Base-by-base conservation (phyloP, 306 rosid genomes). In the Begonia masoniana region DNA sequence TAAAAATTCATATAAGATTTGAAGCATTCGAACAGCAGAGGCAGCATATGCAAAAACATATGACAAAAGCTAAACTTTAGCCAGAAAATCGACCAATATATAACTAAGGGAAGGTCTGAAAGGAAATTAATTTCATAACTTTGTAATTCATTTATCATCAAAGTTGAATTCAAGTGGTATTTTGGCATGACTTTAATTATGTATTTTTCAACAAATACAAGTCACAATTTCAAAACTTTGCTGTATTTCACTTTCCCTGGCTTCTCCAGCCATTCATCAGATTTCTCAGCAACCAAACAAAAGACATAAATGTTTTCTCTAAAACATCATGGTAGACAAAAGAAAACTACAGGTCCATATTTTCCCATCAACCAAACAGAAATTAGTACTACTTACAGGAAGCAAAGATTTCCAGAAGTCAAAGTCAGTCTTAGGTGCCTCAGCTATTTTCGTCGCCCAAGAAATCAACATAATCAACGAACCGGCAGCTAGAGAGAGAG, bases 401-500 rank as follows among this genome's bases (percentile, higher is more conserved):
- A 86, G 79, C 74, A 91, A 62, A 62, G 82, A 68, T 82, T 91
- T 91, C 99, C 99, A 91, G 50, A 91, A 91, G 21, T 91, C 96
- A 39, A 79, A 46, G 77, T 91, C 99, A 9, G 88, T 81, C 78
- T 85, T 85, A 5, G 97, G 97, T 0, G 92, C 68, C 74, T 91
- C 97, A 2, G 96, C 96, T n/a, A 91, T 70, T 81, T 85, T 70
- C 6, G 80, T 74, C 56, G 81, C 81, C 96, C 97, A 91, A 47
- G 97, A 85, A 70, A 85, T 58, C 75, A 91, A 63, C 97, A 91
- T 91, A 81, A 85, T 91, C 47, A 91, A 71, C 53, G 97, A 91
- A 10, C 97, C 97, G 55, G 94, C 87, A 0, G 97, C 97, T 49
- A 91, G 83, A 63, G 96, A 91, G 19, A 91, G 76, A 47, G 97